These are phyloP conservation scores for Rhodocollybia butyracea DNA, from an alignment of 768 basidiomycete species.

Conservation along the genomic window DNA sequence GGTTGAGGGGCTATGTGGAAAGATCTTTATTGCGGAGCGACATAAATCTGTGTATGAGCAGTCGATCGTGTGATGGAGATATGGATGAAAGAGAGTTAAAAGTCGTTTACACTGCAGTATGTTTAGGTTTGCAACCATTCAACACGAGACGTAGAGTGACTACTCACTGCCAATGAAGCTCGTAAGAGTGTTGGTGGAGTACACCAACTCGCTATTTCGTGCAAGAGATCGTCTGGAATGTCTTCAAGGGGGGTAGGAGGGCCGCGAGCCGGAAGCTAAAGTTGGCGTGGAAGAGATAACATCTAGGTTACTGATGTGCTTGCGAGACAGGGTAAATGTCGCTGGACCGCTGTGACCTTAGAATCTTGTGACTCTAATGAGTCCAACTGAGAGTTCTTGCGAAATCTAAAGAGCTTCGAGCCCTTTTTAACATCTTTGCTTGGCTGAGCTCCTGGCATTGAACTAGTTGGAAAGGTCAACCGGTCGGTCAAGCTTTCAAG, in stretches of 20 bases:
- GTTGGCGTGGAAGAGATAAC: neutral
- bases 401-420: neutral
- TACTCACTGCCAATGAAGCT: neutral
- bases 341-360: neutral
- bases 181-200: neutral
- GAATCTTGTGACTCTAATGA: neutral
- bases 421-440: neutral
- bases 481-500: too few species aligned
- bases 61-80: neutral
- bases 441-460: too few species aligned
- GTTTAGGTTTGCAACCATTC: neutral
- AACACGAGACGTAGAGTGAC: neutral
- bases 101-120: neutral
- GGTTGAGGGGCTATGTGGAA: neutral
- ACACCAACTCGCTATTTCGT: constrained; percentile 1
- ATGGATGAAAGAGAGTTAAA: neutral
- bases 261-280: neutral
- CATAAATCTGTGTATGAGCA: neutral
- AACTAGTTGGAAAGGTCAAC: too few species aligned
- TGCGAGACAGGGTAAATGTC: neutral
- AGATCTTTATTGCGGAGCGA: neutral
- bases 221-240: neutral
- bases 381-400: neutral
- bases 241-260: neutral
- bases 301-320: neutral